Evolutionary conservation across 345 rosid genomes (phyloP).

Genomic region (Cardiospermum halicacabum): DNA sequence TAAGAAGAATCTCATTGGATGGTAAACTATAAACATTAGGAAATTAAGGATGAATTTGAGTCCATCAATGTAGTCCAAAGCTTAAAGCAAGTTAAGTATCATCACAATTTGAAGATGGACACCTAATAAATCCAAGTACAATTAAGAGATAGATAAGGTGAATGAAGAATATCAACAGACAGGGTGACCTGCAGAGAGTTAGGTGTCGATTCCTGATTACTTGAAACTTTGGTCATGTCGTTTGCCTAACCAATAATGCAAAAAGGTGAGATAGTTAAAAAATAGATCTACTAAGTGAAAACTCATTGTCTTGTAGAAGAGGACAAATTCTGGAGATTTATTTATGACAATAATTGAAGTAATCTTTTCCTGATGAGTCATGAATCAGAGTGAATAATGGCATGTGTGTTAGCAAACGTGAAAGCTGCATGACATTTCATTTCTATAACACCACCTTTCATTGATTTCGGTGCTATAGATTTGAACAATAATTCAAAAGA

Average conservation of each 20-base stretch:
- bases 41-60: neutral
- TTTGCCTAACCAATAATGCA: constrained; percentile 31
- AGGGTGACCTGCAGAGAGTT: constrained; percentile 24
- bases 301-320: neutral
- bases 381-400: neutral
- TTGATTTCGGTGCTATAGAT: neutral
- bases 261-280: neutral
- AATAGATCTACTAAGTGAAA: neutral
- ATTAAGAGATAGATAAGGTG: neutral
- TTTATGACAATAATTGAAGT: neutral
- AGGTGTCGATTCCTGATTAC: constrained; percentile 25
- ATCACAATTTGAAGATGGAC: neutral
- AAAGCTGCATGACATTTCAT: neutral
- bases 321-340: constrained; percentile 14
- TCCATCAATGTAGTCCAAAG: neutral
- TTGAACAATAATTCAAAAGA: too few relatives aligned
- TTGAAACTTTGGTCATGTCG: constrained; percentile 14
- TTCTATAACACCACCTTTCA: neutral
- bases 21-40: neutral
- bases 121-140: neutral
- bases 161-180: constrained; percentile 22
- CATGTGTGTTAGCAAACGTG: neutral
- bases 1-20: neutral
- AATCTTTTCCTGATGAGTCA: neutral
- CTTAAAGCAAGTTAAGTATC: neutral